Conservation (phyloP, 345 rosid species). For the Acer saccharum region DNA sequence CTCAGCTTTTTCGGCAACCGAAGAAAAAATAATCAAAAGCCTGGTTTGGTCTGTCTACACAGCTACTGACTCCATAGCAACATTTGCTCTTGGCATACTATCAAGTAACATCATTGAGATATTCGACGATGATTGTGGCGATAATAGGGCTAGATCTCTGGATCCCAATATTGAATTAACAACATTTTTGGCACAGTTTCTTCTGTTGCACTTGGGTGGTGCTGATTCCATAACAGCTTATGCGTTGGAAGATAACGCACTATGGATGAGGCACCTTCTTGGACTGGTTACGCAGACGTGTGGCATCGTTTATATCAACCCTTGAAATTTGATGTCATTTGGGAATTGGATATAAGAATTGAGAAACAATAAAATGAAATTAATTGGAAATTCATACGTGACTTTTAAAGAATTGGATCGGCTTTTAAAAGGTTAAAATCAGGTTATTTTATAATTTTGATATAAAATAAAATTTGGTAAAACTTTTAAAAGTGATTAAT, state of each 20-base stretch:
- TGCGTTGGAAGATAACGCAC: constrained; percentile 11
- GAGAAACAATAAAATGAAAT: too few species aligned
- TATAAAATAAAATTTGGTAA: too few species aligned
- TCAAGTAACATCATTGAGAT: not conserved
- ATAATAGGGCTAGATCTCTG: not conserved
- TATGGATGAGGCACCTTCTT: constrained; percentile 26
- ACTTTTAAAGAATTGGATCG: too few species aligned
- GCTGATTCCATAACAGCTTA: constrained; percentile 16
- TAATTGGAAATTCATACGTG: too few species aligned
- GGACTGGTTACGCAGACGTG: not conserved
- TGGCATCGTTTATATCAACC: not conserved
- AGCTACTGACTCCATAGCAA: constrained; percentile 3
- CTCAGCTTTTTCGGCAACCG: constrained; percentile 5
- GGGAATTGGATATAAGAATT: too few species aligned
- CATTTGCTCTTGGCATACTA: constrained; percentile 10
- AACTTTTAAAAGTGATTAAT: too few species aligned
- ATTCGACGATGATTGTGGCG: too few species aligned
- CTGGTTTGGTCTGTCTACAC: constrained; percentile 1
- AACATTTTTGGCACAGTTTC: constrained; percentile 13
- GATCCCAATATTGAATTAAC: not conserved
- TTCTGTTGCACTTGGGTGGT: constrained; percentile 18
- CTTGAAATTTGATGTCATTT: too few species aligned
- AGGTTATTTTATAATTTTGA: too few species aligned
- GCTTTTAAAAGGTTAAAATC: too few species aligned
- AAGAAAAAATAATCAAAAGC: not conserved